Evolutionary conservation across 495 filamentous ascomycete species (phyloP), one percentile per base, ranked within the genome.

Genomic region (Hypoxylon trugodes): DNA sequence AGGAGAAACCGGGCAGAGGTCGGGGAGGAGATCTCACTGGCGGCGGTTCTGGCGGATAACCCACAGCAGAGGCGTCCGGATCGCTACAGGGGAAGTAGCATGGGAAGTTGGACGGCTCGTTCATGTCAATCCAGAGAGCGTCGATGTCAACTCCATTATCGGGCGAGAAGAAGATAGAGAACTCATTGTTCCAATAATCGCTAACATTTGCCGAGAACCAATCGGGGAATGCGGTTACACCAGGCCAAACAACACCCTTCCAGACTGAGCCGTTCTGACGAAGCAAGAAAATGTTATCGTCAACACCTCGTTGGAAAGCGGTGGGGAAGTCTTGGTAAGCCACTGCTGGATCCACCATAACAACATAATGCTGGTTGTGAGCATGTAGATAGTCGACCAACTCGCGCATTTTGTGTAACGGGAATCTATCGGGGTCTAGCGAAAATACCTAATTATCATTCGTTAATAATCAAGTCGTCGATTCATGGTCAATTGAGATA

Each of bases 321-420:
- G 46, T 41, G 0, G 80, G 76, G 66, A 94, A 92, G 66, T 90
- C 77, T 49, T 84, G 77, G 59, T 87, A 88, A 8, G 86, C 86
- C 55, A 93, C 86, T 8, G 91, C 90, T 2, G 92, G 92, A 66
- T 96, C 92, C 7, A 96, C 90, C 91, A 96, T 96, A 35, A 95
- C 78, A 38, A 94, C 84, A 61, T 94, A 93, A 47, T 92, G 83
- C 69, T 95, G 92, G 45, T 92, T 63, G 66, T 90, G 82, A 21
- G 73, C 71, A 70, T 96, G 92, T 0, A 96, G 82, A 65, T 91
- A 83, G 40, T 80, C 75, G 35, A 94, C 85, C 10, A 95, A 67
- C 52, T 87, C 81, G n/a, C 85, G 86, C 78, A 93, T 82, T 60
- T 80, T 84, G 2, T 82, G 64, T 3, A 93, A 59, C 0, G 90